Conservation (phyloP, 257 asterid genomes). For the Solanum arcanum region DNA sequence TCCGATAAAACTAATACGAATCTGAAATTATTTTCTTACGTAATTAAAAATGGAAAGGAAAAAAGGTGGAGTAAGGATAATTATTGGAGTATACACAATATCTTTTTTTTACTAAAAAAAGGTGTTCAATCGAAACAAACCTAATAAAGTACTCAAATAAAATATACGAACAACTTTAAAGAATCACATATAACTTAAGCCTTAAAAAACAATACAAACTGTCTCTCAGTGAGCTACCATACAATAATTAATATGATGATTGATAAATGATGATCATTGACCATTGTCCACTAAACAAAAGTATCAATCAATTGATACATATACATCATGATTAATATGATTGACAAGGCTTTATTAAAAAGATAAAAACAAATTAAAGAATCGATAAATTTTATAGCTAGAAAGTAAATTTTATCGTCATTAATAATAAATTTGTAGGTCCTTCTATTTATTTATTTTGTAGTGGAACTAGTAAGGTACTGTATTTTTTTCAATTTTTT, state of each 20-base stretch:
- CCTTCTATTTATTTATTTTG: neutral
- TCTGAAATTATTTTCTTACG: too few relatives aligned
- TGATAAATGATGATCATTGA: neutral
- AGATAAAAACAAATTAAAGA: neutral
- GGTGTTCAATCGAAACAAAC: too few relatives aligned
- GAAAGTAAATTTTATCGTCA: neutral
- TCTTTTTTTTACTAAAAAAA: too few relatives aligned
- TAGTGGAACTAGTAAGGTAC: neutral
- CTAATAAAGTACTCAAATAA: too few relatives aligned
- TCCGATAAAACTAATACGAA: too few relatives aligned
- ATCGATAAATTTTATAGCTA: neutral
- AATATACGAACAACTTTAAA: too few relatives aligned
- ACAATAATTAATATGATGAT: neutral
- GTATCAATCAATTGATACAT: neutral
- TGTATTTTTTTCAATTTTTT: neutral
- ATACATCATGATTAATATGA: neutral
- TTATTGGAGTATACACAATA: too few relatives aligned
- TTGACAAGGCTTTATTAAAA: neutral
- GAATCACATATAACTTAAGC: too few relatives aligned
- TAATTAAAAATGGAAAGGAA: too few relatives aligned
- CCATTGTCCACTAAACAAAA: neutral
- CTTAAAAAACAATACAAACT: too few relatives aligned
- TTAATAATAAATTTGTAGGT: neutral
- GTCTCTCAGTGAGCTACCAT: neutral
- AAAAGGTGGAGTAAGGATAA: too few relatives aligned